Evolutionary conservation across 2,329 filamentous ascomycete species (phyloP), one percentile per base, ranked within the genome.

Genomic region (Teratosphaeria pseudoeucalypti): DNA sequence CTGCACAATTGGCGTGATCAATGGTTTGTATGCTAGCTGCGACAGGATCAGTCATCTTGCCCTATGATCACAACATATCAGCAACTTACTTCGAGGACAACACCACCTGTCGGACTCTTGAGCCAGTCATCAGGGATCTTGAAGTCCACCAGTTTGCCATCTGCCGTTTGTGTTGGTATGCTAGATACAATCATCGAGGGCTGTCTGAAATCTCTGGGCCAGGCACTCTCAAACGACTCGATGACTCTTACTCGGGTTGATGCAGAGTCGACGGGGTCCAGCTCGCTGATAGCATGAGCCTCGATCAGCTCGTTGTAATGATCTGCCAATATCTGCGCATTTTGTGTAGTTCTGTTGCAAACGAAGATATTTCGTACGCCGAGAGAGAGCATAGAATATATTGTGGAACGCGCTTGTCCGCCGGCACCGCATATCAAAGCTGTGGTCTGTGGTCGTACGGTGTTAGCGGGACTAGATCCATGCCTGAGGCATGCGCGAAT

Each of bases 121-220:
- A 92, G 78, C 89, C 89, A 92, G 32, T 83, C 77, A 9, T 77
- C 70, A 0, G 89, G 88, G 58, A 90, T 79, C 11, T 82, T 84
- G 62, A 92, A 89, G 62, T 89, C 81, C 0, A 88, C 85, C 1
- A 86, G 83, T 0, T 85, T 83, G 57, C 84, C 81, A 10, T 83
- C 82, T 16, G 88, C 81, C 2, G 81, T 80, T 63, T 90, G 84
- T 0, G 86, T 86, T 0, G 88, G 87, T 14, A 92, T 89, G 65
- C 87, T 90, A 0, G 86, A 89, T 0, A 90, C 81, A 29, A 92
- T 84, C 66, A 92, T 86, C 1, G 87, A 90, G 0, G 89, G 88
- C 11, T 81, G 78, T 11, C 80, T 81, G 63, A 82, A 84, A 2
- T 78, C 77, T 11, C 78, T 70, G 0, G 87, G 88, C 88, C 88